Conservation (phyloP, 169 alveolate species). For the Amoebophrya sp. region DNA sequence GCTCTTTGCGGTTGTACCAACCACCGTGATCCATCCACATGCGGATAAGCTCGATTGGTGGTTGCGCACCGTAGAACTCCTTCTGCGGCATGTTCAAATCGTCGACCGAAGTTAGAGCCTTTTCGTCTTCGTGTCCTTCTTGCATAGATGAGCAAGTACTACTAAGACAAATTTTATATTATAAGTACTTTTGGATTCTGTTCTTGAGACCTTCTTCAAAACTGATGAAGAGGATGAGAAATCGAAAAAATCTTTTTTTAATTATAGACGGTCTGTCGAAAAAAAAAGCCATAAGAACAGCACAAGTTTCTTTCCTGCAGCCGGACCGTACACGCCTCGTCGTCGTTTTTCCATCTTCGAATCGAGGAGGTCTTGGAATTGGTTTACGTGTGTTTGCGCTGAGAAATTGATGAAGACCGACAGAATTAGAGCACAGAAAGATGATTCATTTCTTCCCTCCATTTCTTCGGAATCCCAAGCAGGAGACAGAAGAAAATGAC, state of each 20-base stretch:
- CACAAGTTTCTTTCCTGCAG: constrained; percentile 69
- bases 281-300: background rate
- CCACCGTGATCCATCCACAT: constrained; percentile 85
- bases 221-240: background rate
- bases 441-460: too few species aligned
- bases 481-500: too few species aligned
- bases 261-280: background rate
- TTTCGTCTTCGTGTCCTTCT: constrained; percentile 43
- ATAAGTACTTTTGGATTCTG: background rate
- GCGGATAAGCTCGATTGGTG: constrained; percentile 86
- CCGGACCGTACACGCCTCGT: constrained; percentile 83
- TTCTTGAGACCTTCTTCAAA: background rate
- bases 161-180: background rate
- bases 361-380: constrained; percentile 79
- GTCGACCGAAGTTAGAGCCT: constrained; percentile 70
- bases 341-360: constrained; percentile 78
- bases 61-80: constrained; percentile 83
- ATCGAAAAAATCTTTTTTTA: background rate
- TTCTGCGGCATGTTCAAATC: constrained; percentile 90
- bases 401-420: constrained; percentile 73
- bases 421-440: too few species aligned
- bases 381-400: constrained; percentile 86
- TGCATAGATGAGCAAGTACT: background rate
- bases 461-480: too few species aligned
- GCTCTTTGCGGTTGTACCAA: constrained; percentile 58